These are phyloP conservation scores for Malus hybrid DNA, from an alignment of 331 rosid species.

Conservation along the genomic window DNA sequence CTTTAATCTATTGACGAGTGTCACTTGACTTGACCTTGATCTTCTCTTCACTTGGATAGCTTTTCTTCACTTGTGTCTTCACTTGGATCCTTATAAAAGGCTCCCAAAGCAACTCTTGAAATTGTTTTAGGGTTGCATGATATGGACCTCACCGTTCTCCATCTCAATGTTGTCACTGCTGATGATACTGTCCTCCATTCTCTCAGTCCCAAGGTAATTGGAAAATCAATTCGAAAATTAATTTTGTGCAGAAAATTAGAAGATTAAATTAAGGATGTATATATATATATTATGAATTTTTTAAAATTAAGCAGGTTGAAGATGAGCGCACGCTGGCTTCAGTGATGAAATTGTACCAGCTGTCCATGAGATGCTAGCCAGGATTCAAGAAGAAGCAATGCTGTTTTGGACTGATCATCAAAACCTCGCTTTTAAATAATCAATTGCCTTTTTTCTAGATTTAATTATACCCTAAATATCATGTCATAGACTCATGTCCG, in stretches of 20 bases:
- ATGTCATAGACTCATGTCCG: not conserved
- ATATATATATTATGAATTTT: not conserved
- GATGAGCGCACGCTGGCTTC: slow-evolving; percentile 79
- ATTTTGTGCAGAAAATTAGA: not conserved
- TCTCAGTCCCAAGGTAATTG: slow-evolving; percentile 64
- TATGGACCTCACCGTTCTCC: slow-evolving; percentile 70
- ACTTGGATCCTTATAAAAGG: too few relatives aligned
- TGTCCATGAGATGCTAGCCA: slow-evolving; percentile 52
- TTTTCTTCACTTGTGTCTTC: too few relatives aligned
- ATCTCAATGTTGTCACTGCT: slow-evolving; percentile 66
- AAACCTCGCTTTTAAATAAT: too few relatives aligned
- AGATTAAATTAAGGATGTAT: not conserved
- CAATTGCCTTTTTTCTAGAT: too few relatives aligned
- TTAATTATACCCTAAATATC: too few relatives aligned
- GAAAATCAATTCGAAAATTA: not conserved
- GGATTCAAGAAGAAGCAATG: slow-evolving; percentile 59
- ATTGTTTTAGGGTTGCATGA: slow-evolving; percentile 62
- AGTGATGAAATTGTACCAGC: slow-evolving; percentile 85
- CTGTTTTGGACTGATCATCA: slow-evolving; percentile 5
- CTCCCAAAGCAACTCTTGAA: slow-evolving; percentile 71
- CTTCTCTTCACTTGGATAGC: too few relatives aligned
- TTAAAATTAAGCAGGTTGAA: slow-evolving; percentile 51
- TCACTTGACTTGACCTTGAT: too few relatives aligned
- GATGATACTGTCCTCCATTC: slow-evolving; percentile 58
- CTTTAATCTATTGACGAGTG: too few relatives aligned